phyloP scores from a whole-genome alignment of 2,329 filamentous ascomycete species.

The Apiospora kogelbergensis region DNA sequence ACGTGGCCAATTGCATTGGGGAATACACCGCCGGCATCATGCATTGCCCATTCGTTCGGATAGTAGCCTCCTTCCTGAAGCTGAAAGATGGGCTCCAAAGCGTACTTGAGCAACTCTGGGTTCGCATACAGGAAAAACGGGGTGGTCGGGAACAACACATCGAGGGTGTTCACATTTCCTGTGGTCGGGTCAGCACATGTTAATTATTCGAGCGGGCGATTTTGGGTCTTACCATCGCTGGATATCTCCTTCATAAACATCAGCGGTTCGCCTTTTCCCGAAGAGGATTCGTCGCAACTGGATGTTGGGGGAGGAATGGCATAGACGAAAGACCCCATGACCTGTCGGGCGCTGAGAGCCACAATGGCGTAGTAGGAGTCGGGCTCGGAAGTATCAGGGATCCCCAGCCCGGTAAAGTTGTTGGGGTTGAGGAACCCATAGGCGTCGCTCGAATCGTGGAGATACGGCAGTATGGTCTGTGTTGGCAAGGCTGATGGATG shows the following conservation, averaged over 20 bases:
- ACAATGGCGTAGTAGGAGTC: constrained; percentile 75
- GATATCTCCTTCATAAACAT: constrained; percentile 84
- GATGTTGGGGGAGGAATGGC: constrained; percentile 55
- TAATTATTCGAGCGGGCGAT: background rate
- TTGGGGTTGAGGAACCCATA: constrained; percentile 24
- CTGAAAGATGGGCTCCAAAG: constrained; percentile 75
- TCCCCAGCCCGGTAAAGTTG: constrained; percentile 50
- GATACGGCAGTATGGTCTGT: background rate
- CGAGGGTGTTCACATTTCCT: constrained; percentile 74
- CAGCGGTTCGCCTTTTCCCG: constrained; percentile 56
- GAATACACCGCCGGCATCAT: constrained; percentile 69
- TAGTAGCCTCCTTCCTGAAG: constrained; percentile 79
- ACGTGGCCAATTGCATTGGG: constrained; percentile 71
- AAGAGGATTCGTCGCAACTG: background rate
- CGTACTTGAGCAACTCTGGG: constrained; percentile 72
- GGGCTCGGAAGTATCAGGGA: constrained; percentile 73
- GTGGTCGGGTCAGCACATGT: background rate
- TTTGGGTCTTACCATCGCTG: constrained; percentile 57
- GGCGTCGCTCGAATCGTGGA: constrained; percentile 44
- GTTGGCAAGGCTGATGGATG: background rate
- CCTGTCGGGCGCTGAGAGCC: constrained; percentile 73
- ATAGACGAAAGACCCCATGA: constrained; percentile 74
- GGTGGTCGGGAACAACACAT: constrained; percentile 81
- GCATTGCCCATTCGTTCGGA: constrained; percentile 75
- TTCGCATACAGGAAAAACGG: constrained; percentile 85